These are phyloP conservation scores for Omphalea diandra DNA, from an alignment of 441 rosid genomes.

Conservation along the genomic window DNA sequence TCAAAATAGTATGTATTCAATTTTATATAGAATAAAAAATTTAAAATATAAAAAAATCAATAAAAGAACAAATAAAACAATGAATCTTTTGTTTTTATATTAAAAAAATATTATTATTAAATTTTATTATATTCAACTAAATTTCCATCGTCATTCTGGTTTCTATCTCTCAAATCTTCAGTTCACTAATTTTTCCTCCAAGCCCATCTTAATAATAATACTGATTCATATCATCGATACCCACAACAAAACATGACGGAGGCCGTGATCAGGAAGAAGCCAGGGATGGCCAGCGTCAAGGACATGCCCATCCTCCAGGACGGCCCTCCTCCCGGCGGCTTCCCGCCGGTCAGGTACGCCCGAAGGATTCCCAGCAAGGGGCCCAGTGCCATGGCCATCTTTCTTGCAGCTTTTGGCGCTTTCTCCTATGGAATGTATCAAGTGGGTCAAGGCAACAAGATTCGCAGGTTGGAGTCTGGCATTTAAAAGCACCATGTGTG, in stretches of 20 bases:
- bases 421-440: slow-evolving; percentile 95
- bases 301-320: slow-evolving; percentile 95
- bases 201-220: background rate
- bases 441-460: slow-evolving; percentile 93
- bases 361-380: slow-evolving; percentile 92
- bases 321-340: slow-evolving; percentile 98
- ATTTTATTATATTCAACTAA: no score
- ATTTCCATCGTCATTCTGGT: background rate
- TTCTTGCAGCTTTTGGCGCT: slow-evolving; percentile 71
- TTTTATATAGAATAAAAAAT: no score
- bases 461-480: slow-evolving; percentile 55
- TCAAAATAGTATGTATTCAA: no score
- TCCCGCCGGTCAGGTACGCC: slow-evolving; percentile 83
- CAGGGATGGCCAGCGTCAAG: slow-evolving; percentile 95
- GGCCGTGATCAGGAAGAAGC: slow-evolving; percentile 90
- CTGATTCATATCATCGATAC: background rate
- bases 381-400: slow-evolving; percentile 89
- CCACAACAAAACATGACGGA: slow-evolving; percentile 72
- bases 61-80: no score
- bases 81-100: no score
- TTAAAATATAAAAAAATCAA: no score
- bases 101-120: no score
- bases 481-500: background rate
- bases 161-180: background rate
- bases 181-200: background rate